phyloP scores from a whole-genome alignment of 495 filamentous ascomycete genomes.

The Thermothielavioides terrestris region DNA sequence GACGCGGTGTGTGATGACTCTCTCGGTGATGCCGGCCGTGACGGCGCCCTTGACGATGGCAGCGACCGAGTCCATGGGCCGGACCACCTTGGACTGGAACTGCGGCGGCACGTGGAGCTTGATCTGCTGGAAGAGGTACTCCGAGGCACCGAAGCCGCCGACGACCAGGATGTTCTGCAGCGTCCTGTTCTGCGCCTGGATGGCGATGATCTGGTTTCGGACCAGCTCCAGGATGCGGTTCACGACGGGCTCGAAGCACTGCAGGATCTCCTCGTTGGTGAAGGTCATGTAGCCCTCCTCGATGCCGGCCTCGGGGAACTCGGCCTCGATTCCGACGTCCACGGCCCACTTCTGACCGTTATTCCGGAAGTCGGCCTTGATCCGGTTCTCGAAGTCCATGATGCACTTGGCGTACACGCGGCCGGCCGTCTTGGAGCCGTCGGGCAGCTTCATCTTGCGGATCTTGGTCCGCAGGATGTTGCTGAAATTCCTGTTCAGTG shows the following conservation, averaged over 20 bases:
- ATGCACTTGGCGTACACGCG: slow-evolving; percentile 73
- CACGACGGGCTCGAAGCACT: slow-evolving; percentile 69
- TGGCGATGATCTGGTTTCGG: slow-evolving; percentile 69
- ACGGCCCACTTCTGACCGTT: slow-evolving; percentile 73
- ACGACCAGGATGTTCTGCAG: slow-evolving; percentile 68
- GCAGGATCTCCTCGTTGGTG: slow-evolving; percentile 69
- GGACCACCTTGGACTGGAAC: slow-evolving; percentile 69
- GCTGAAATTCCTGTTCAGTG: slow-evolving; percentile 66
- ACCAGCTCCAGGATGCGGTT: slow-evolving; percentile 68
- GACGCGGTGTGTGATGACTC: slow-evolving; percentile 92
- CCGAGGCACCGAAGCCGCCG: slow-evolving; percentile 65
- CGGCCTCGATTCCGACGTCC: slow-evolving; percentile 67
- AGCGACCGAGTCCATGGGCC: slow-evolving; percentile 69
- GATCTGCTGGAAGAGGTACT: slow-evolving; percentile 75
- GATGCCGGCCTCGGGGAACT: slow-evolving; percentile 68
- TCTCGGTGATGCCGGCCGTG: slow-evolving; percentile 88
- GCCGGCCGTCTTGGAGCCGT: slow-evolving; percentile 64
- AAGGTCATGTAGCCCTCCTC: slow-evolving; percentile 79
- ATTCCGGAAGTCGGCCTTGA: slow-evolving; percentile 75
- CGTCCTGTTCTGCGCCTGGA: slow-evolving; percentile 63
- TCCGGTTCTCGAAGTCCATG: slow-evolving; percentile 73
- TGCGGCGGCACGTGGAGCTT: slow-evolving; percentile 74
- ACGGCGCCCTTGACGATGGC: slow-evolving; percentile 72
- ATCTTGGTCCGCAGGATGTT: slow-evolving; percentile 70
- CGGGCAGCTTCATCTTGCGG: slow-evolving; percentile 68